Base-by-base conservation (phyloP, 2,329 filamentous ascomycete species). In the Cercospora zeina region DNA sequence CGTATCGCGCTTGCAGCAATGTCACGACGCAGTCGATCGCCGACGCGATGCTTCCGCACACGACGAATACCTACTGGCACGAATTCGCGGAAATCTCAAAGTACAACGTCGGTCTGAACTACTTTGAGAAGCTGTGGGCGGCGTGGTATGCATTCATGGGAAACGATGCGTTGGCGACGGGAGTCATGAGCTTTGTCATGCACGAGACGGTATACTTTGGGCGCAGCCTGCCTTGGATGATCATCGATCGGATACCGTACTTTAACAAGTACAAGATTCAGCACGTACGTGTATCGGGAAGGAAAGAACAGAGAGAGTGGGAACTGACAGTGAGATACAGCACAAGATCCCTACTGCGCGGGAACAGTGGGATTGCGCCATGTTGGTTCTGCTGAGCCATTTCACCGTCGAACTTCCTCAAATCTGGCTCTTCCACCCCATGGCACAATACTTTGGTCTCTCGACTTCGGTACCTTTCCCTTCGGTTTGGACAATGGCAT, bases 101-200 rank as follows among this genome's bases (percentile, higher is more conserved):
- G 68, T 85, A 85, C 83, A 95, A 96, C 84, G 85, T 96, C 62
- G 86, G 92, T 69, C 87, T 99, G 73, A 97, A 91, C 78, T 83
- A 91, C 67, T 81, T 87, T 73, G 95, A 99, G 83, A 88, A 88
- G 74, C 82, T 96, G 69, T 99, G 95, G 95, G 89, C 90, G 54
- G 87, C 92, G 42, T 97, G 92, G 93, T 99, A 99, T 77, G 85
- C 93, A 14, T 99, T 88, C 84, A 96, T 97, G 89, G 91, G 96
- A 77, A 99, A 99, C 77, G 95, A 99, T 79, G 88, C 90, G 59
- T 87, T 99, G 65, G 95, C 95, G 63, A 99, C 95, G 3, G 95
- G 95, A 64, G 95, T 99, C 81, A 89, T 97, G 90, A 96, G 92
- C 72, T 99, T 99, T 77, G 79, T 89, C 69, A 91, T 97, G 86